Evolutionary conservation across 169 alveolate genomes (phyloP).

Genomic region (Cystoisospora suis): DNA sequence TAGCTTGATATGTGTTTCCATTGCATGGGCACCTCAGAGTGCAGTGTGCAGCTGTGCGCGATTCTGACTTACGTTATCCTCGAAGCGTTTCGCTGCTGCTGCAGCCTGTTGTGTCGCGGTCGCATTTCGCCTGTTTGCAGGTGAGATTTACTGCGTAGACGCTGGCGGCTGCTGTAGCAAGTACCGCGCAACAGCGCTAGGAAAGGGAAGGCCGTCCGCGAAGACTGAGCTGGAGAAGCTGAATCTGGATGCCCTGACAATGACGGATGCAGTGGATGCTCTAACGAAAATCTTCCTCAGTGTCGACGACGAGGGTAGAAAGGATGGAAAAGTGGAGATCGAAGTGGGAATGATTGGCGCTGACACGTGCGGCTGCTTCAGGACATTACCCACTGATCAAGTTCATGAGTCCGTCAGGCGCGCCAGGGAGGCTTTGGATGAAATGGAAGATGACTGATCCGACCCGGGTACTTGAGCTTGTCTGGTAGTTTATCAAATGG

Average conservation of each 20-base stretch:
- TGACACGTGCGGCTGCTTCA: neutral
- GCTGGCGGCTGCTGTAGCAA: slow-evolving; percentile 86
- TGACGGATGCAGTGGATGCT: slow-evolving; percentile 66
- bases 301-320: slow-evolving; percentile 67
- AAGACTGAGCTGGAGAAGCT: slow-evolving; percentile 88
- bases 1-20: too few species aligned
- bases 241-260: slow-evolving; percentile 48
- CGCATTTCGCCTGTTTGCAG: slow-evolving; percentile 63
- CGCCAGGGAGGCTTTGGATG: slow-evolving; percentile 47
- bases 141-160: slow-evolving; percentile 81
- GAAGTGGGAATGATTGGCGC: slow-evolving; percentile 38
- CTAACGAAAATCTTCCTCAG: slow-evolving; percentile 63
- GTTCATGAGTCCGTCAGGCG: slow-evolving; percentile 5
- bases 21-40: too few species aligned
- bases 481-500: too few species aligned
- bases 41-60: too few species aligned
- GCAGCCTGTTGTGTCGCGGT: neutral
- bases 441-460: slow-evolving; percentile 16
- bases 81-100: too few species aligned
- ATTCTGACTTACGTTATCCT: too few species aligned
- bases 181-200: slow-evolving; percentile 87
- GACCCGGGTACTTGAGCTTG: too few species aligned
- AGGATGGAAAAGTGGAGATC: slow-evolving; percentile 68
- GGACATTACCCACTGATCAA: neutral
- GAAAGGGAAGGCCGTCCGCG: slow-evolving; percentile 88